phyloP scores from a whole-genome alignment of 225 moss, liverwort and hornwort species.

The Ulota crispa region DNA sequence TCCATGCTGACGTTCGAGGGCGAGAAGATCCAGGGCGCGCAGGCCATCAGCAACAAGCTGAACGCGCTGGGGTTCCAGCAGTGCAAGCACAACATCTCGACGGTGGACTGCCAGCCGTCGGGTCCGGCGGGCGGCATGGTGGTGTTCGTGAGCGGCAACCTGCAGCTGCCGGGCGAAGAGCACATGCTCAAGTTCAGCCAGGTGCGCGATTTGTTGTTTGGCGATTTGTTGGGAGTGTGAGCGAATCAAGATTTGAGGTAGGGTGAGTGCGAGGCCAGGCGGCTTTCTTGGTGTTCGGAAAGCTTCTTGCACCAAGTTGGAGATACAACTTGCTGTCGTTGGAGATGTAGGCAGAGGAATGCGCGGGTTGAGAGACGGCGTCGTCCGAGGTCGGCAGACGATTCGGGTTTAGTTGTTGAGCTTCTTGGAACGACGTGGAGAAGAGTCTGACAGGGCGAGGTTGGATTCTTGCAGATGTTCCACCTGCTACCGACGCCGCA shows the following conservation, averaged over 20 bases:
- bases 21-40: constrained; percentile 76
- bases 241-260: neutral
- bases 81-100: constrained; percentile 84
- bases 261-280: neutral
- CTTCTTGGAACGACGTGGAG: neutral
- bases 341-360: no score
- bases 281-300: neutral
- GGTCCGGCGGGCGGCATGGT: constrained; percentile 77
- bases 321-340: neutral
- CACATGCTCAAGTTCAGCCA: constrained; percentile 86
- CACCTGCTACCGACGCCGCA: constrained; percentile 61
- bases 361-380: no score
- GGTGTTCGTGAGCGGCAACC: constrained; percentile 80
- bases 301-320: neutral
- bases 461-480: constrained; percentile 64
- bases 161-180: constrained; percentile 84
- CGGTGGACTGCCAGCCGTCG: constrained; percentile 90
- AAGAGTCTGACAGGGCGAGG: neutral
- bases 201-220: constrained; percentile 28
- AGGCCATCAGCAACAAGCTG: constrained; percentile 72
- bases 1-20: constrained; percentile 99
- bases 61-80: constrained; percentile 70
- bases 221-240: neutral
- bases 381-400: no score
- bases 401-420: no score